Evolutionary conservation across 1,284 basidiomycete species (phyloP).

Genomic region (Wallemia ichthyophaga): DNA sequence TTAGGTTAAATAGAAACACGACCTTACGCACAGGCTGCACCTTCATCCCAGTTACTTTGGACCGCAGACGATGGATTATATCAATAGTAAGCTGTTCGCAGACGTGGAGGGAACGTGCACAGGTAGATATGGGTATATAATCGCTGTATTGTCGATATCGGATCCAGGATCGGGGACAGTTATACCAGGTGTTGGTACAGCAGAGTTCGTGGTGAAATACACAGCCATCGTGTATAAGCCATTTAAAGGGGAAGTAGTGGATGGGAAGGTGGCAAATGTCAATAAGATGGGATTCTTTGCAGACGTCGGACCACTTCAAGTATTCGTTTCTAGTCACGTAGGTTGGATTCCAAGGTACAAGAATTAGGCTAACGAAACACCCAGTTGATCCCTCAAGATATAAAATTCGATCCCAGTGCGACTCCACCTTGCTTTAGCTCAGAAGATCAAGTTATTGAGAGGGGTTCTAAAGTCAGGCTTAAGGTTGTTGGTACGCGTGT

Average conservation of each 20-base stretch:
- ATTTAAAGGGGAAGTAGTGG: slow-evolving; percentile 95
- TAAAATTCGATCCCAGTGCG: slow-evolving; percentile 72
- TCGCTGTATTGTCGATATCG: slow-evolving; percentile 66
- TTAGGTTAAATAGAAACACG: slow-evolving; percentile 19
- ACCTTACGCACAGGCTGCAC: slow-evolving; percentile 77
- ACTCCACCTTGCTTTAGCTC: slow-evolving; percentile 74
- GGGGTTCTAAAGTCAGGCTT: slow-evolving; percentile 65
- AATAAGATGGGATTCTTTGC: slow-evolving; percentile 99
- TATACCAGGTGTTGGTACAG: slow-evolving; percentile 66
- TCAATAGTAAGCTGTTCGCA: slow-evolving; percentile 71
- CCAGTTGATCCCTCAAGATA: slow-evolving; percentile 74
- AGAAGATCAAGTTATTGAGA: slow-evolving; percentile 74
- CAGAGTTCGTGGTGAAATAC: slow-evolving; percentile 69
- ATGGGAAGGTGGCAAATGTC: slow-evolving; percentile 81
- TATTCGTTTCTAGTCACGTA: slow-evolving; percentile 83
- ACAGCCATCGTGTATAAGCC: slow-evolving; percentile 82
- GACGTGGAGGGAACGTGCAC: slow-evolving; percentile 95
- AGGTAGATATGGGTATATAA: slow-evolving; percentile 87
- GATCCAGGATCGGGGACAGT: slow-evolving; percentile 79
- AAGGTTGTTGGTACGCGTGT: slow-evolving; percentile 92
- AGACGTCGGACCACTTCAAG: slow-evolving; percentile 68
- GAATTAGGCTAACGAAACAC: neutral
- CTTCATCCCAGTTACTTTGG: slow-evolving; percentile 96
- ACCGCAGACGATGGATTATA: slow-evolving; percentile 70
- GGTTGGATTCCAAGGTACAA: slow-evolving; percentile 9